Conservation (phyloP, 257 asterid species). For the Plantago elongata region DNA sequence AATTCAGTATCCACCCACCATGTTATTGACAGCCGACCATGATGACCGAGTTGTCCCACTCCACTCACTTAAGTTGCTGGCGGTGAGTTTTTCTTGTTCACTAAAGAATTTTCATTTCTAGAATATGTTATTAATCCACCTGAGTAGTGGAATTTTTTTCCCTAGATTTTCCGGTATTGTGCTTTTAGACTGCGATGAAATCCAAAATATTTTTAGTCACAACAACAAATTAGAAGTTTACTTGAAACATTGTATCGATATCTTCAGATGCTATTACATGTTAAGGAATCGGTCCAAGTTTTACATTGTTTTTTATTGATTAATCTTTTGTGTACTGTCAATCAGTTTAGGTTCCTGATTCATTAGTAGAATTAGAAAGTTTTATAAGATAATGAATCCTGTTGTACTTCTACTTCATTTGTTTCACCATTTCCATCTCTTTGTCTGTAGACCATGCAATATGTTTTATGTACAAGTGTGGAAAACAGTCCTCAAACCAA, state of each 20-base stretch:
- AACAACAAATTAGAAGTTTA: too few species aligned
- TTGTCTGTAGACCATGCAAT: conserved; percentile 58
- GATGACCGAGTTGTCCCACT: conserved; percentile 83
- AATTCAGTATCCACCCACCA: conserved; percentile 64
- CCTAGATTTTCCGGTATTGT: neutral
- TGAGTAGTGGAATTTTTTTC: neutral
- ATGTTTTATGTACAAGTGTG: conserved; percentile 45
- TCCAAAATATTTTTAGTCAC: neutral
- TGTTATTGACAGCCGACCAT: conserved; percentile 78
- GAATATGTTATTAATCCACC: neutral
- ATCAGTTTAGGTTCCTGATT: too few species aligned
- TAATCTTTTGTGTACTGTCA: too few species aligned
- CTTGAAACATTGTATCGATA: neutral
- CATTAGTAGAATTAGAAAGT: too few species aligned
- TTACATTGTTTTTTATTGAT: too few species aligned
- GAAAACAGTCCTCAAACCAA: conserved; percentile 55
- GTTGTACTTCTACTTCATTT: neutral
- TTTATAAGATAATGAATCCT: neutral
- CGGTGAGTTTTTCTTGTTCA: conserved; percentile 33
- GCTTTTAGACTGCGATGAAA: neutral
- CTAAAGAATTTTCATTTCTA: neutral
- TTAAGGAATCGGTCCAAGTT: too few species aligned
- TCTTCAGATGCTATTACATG: too few species aligned
- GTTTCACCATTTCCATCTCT: conserved; percentile 1
- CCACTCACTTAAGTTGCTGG: conserved; percentile 64